phyloP scores from a whole-genome alignment of 176 grass and related monocot genomes.

The Oryza glaberrima region DNA sequence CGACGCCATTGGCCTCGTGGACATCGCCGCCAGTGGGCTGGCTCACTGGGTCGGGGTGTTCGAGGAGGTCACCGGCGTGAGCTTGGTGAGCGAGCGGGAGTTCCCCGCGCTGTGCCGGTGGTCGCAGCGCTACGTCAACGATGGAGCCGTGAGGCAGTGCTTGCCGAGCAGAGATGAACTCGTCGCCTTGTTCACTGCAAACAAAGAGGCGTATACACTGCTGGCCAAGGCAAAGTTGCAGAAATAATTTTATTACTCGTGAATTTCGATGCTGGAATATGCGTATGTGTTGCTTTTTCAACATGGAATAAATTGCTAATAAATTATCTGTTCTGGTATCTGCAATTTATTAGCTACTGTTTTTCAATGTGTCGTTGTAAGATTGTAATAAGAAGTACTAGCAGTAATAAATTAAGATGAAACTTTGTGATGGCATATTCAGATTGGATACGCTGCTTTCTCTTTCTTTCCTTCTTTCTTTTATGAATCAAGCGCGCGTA shows the following conservation, averaged over 20 bases:
- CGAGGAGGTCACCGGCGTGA: conserved; percentile 36
- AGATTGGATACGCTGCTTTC: too few relatives aligned
- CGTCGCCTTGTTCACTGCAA: conserved; percentile 11
- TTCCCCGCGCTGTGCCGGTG: conserved; percentile 33
- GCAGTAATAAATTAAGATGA: too few relatives aligned
- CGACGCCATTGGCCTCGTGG: conserved; percentile 27
- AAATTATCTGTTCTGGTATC: too few relatives aligned
- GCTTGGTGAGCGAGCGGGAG: conserved; percentile 31
- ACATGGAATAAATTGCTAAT: too few relatives aligned
- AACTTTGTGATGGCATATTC: too few relatives aligned
- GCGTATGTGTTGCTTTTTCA: too few relatives aligned
- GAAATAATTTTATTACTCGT: neutral
- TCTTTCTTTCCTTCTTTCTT: too few relatives aligned
- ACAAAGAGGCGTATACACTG: conserved; percentile 10
- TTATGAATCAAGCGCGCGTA: too few relatives aligned
- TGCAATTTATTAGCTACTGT: too few relatives aligned
- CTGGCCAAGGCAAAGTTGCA: neutral
- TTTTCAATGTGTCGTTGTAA: too few relatives aligned
- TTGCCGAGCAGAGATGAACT: conserved; percentile 36
- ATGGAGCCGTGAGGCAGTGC: conserved; percentile 38
- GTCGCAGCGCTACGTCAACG: conserved; percentile 37
- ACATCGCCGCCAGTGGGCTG: conserved; percentile 26
- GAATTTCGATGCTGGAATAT: too few relatives aligned
- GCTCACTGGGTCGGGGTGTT: conserved; percentile 36
- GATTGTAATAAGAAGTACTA: too few relatives aligned